Percentiles rank a stretch among this genome's conserved stretches.
These are phyloP conservation scores for Geum urbanum DNA, from an alignment of 306 rosid species.

Conservation along the genomic window DNA sequence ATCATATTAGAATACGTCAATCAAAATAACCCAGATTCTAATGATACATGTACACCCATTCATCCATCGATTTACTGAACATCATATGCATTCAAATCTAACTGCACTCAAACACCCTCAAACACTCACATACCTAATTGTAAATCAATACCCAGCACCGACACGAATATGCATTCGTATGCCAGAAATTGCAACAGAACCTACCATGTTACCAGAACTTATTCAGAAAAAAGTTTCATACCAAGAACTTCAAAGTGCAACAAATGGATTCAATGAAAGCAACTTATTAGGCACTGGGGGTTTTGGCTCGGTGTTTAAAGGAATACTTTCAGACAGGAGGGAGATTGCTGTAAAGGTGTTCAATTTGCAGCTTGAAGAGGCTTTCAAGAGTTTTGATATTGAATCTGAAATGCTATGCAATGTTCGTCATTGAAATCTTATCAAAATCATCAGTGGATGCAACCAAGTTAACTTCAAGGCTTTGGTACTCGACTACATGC, in stretches of 20 bases:
- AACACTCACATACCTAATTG: too few species aligned
- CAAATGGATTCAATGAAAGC: conserved; percentile 13
- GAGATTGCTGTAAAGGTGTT: conserved; percentile 27
- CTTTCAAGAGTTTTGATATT: conserved; percentile 7
- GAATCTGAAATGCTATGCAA: conserved; percentile 14
- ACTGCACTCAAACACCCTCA: too few species aligned
- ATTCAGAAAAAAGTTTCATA: conserved; percentile 25
- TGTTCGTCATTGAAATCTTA: conserved; percentile 24
- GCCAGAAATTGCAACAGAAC: not conserved
- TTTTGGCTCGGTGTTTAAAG: conserved; percentile 20
- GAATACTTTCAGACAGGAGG: conserved; percentile 14
- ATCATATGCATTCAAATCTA: too few species aligned
- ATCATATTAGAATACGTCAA: too few species aligned
- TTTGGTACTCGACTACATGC: conserved; percentile 26
- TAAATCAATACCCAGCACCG: too few species aligned
- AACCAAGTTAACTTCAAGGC: conserved; percentile 19
- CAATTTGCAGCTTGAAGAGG: conserved; percentile 15
- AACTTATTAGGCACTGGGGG: conserved; percentile 20
- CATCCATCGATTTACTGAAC: too few species aligned
- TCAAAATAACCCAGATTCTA: too few species aligned
- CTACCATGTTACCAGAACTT: not conserved
- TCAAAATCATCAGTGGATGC: conserved; percentile 22
- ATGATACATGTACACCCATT: too few species aligned
- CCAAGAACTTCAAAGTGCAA: conserved; percentile 22
- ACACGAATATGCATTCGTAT: too few species aligned